Evolutionary conservation across 2,329 filamentous ascomycete genomes (phyloP).

Genomic region (Clonostachys solani): DNA sequence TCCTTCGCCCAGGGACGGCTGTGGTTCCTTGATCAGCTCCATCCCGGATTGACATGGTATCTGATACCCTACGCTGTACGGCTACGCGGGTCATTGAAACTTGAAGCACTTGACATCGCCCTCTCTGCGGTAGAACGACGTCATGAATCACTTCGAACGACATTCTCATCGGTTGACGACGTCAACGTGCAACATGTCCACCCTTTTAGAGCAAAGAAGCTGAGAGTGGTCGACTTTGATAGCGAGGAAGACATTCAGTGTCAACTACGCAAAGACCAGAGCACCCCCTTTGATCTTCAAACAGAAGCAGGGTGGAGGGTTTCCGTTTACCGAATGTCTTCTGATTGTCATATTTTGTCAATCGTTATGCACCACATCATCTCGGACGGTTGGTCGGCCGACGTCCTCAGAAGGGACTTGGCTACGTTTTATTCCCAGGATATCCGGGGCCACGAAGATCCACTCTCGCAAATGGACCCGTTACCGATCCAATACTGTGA

Average conservation of each 20-base stretch:
- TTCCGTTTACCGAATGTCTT: slow-evolving; percentile 2
- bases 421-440: too few relatives aligned
- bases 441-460: too few relatives aligned
- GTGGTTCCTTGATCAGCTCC: slow-evolving; percentile 14
- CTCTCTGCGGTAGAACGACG: slow-evolving; percentile 9
- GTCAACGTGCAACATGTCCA: slow-evolving; percentile 5
- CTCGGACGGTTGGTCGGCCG: slow-evolving; percentile 4
- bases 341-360: slow-evolving; percentile 6
- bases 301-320: slow-evolving; percentile 4
- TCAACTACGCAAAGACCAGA: slow-evolving; percentile 1
- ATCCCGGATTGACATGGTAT: slow-evolving; percentile 10
- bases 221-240: not conserved
- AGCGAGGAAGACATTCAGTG: not conserved
- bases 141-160: slow-evolving; percentile 12
- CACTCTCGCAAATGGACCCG: too few relatives aligned
- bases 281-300: slow-evolving; percentile 1
- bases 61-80: slow-evolving; percentile 8
- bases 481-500: slow-evolving; percentile 17
- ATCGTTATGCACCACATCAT: slow-evolving; percentile 4
- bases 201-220: not conserved
- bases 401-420: too few relatives aligned
- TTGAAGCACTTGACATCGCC: not conserved
- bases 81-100: not conserved
- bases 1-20: slow-evolving; percentile 2
- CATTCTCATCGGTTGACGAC: slow-evolving; percentile 6